A percentile compares a stretch with the other conserved stretches of the same genome.
These are phyloP conservation scores for Naganishia onofrii DNA, from an alignment of 768 basidiomycete genomes.

Conservation along the genomic window DNA sequence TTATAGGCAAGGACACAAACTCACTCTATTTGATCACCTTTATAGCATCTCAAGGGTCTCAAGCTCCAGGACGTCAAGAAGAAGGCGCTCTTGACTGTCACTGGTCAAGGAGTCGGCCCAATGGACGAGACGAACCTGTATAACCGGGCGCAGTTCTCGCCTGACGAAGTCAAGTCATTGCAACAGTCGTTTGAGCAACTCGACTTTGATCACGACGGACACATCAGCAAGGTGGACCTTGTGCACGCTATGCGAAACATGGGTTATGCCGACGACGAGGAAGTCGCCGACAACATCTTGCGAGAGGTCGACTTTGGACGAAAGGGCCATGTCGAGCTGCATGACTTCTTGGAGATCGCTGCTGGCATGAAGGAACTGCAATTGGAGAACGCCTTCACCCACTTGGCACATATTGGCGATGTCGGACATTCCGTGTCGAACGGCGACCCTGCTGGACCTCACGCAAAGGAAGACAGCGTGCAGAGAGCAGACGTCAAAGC, in stretches of 20 bases:
- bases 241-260: constrained; percentile 56
- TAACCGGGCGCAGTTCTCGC: constrained; percentile 61
- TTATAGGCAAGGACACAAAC: background rate
- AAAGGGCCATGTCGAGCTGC: constrained; percentile 65
- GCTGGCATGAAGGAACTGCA: constrained; percentile 54
- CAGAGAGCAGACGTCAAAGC: constrained; percentile 52
- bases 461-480: constrained; percentile 43
- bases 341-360: constrained; percentile 74
- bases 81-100: constrained; percentile 24
- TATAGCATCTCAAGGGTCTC: constrained; percentile 35
- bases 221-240: constrained; percentile 47
- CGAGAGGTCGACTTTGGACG: constrained; percentile 53
- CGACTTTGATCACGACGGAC: constrained; percentile 49
- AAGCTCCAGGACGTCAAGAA: constrained; percentile 47
- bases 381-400: constrained; percentile 52
- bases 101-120: constrained; percentile 40
- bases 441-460: constrained; percentile 57
- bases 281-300: constrained; percentile 50
- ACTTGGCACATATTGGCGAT: constrained; percentile 46
- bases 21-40: background rate
- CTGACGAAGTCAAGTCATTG: constrained; percentile 57
- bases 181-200: constrained; percentile 48
- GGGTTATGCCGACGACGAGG: constrained; percentile 59
- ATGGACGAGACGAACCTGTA: constrained; percentile 52
- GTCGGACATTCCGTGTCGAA: constrained; percentile 23